phyloP scores from a whole-genome alignment of 2,329 filamentous ascomycete species.

The Trichoderma endophyticum region DNA sequence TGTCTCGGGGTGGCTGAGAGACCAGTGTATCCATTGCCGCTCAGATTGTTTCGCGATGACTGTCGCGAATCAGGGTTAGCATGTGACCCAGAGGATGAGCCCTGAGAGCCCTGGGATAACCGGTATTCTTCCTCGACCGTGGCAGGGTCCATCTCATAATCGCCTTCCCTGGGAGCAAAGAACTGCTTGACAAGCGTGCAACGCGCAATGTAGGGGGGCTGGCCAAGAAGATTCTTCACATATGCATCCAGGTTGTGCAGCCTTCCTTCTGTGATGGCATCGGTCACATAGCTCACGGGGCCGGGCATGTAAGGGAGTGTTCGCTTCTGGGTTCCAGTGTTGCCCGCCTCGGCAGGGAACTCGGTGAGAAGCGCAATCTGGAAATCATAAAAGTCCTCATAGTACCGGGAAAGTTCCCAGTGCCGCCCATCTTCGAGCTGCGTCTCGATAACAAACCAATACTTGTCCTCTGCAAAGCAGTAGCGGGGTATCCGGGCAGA shows the following conservation, averaged over 20 bases:
- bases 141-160: slow-evolving; percentile 85
- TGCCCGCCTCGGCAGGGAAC: slow-evolving; percentile 90
- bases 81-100: slow-evolving; percentile 62
- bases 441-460: slow-evolving; percentile 93
- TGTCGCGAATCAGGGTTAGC: slow-evolving; percentile 60
- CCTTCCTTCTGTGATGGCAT: slow-evolving; percentile 90
- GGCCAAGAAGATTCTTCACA: slow-evolving; percentile 82
- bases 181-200: slow-evolving; percentile 85
- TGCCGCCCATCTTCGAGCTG: slow-evolving; percentile 84
- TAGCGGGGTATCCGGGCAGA: slow-evolving; percentile 86
- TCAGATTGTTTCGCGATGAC: slow-evolving; percentile 63
- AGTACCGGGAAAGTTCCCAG: slow-evolving; percentile 92
- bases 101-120: slow-evolving; percentile 66
- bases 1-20: slow-evolving; percentile 49
- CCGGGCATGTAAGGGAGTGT: slow-evolving; percentile 96
- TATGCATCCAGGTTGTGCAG: slow-evolving; percentile 93
- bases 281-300: slow-evolving; percentile 96
- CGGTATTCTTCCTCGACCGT: slow-evolving; percentile 74
- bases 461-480: slow-evolving; percentile 91
- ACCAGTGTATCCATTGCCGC: slow-evolving; percentile 52
- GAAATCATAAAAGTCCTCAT: slow-evolving; percentile 98
- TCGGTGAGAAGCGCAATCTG: slow-evolving; percentile 91
- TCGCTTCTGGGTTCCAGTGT: slow-evolving; percentile 72
- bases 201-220: slow-evolving; percentile 79
- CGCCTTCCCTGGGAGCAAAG: slow-evolving; percentile 83